Conservation (phyloP, 2,329 filamentous ascomycete species). For the Hypoxylon sp. region DNA sequence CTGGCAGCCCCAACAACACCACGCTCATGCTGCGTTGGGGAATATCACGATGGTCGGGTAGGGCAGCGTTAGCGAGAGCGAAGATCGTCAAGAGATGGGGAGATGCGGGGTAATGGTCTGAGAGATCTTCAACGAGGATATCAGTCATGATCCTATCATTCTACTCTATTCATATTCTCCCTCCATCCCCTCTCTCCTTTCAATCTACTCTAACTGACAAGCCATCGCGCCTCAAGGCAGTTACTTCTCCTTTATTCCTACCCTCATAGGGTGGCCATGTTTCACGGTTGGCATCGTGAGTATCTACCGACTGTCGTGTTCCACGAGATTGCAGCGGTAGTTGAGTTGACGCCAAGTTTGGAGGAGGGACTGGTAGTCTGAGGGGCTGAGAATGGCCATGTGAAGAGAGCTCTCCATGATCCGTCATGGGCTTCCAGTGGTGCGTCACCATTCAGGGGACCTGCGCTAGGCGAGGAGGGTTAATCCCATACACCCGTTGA, state of each 20-base stretch:
- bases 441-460: slow-evolving; percentile 32
- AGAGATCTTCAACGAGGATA: slow-evolving; percentile 37
- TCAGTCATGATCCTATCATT: slow-evolving; percentile 33
- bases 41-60: slow-evolving; percentile 34
- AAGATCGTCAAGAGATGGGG: slow-evolving; percentile 34
- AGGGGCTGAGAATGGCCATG: slow-evolving; percentile 13
- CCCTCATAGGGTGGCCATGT: slow-evolving; percentile 13
- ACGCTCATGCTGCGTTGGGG: slow-evolving; percentile 36
- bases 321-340: slow-evolving; percentile 39
- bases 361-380: slow-evolving; percentile 10
- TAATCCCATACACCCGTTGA: slow-evolving; percentile 6
- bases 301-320: slow-evolving; percentile 43
- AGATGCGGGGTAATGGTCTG: slow-evolving; percentile 45
- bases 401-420: slow-evolving; percentile 10
- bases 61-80: slow-evolving; percentile 17
- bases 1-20: slow-evolving; percentile 13
- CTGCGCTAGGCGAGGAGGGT: slow-evolving; percentile 22
- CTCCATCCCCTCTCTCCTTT: slow-evolving; percentile 17
- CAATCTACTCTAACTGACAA: slow-evolving; percentile 10
- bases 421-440: slow-evolving; percentile 4
- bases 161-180: slow-evolving; percentile 18
- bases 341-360: slow-evolving; percentile 36
- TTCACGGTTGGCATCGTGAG: slow-evolving; percentile 30
- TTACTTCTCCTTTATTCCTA: slow-evolving; percentile 22
- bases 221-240: slow-evolving; percentile 18